Evolutionary conservation across 768 basidiomycete species (phyloP), one percentile per base, ranked within the genome.

Genomic region (Boletus rubescentipes): DNA sequence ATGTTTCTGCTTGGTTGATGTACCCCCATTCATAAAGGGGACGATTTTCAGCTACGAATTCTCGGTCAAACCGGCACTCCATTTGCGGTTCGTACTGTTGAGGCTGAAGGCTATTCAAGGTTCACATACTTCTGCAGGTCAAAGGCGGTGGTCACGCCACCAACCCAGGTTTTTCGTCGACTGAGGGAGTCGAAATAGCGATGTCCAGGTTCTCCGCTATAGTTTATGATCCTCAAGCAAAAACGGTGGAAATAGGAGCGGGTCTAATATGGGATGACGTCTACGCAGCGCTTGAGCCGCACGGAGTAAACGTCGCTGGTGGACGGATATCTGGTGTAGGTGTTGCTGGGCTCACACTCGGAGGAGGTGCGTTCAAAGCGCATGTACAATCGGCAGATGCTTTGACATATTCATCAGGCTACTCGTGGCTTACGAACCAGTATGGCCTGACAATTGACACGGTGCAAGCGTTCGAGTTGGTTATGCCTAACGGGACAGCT

Each of bases 251-350:
- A 5, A 45, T 77, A 20, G 75, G 72, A 15, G 58, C 73, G 0
- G 73, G 76, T 8, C 65, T 83, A 1, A 69, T 82, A 14, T 88
- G 85, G 85, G 85, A 88, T 57, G 78, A 85, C 44, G 84, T 80
- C 69, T 87, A 86, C 53, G 68, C 67, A 2, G 53, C 53, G 14
- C 73, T 86, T 1, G 75, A 69, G 7, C 79, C 78, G 1, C 59
- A 74, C 43, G 72, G 70, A 7, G 79, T 83, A 8, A 83, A 75
- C 44, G 80, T 85, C 9, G 75, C 83, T 5, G 85, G 86, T 4
- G 82, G 9, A 68, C 44, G 82, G 2, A 77, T 83, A 0, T 59
- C 73, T 2, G 84, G 83, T 11, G 76, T 83, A 5, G 83, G 84
- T n/a, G 81, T 84, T 1, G 83, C 76, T 12, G 82, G 83, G 0